Percentiles rank a stretch among this genome's conserved stretches.
Evolutionary conservation across 2,329 filamentous ascomycete species (phyloP).

Genomic region (Byssochlamys sp.): DNA sequence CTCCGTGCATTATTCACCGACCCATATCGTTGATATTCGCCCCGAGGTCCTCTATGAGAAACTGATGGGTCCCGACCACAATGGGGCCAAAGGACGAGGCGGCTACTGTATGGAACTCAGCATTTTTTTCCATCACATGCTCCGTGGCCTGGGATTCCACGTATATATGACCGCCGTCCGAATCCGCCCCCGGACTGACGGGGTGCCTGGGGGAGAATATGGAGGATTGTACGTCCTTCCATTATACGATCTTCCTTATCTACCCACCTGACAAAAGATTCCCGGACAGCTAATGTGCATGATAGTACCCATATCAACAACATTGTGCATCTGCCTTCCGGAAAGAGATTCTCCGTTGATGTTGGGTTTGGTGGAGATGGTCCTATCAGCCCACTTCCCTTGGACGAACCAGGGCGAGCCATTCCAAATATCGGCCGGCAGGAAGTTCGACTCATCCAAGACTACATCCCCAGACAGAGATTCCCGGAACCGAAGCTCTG

Average conservation of each 20-base stretch:
- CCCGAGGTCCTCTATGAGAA: constrained; percentile 43
- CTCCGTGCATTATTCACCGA: constrained; percentile 42
- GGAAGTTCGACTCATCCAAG: constrained; percentile 43
- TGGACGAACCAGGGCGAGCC: constrained; percentile 32
- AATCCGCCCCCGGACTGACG: constrained; percentile 22
- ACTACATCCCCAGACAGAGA: constrained; percentile 38
- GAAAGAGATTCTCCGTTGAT: constrained; percentile 44
- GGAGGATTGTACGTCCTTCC: constrained; percentile 12
- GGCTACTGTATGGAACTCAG: constrained; percentile 55
- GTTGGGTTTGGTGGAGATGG: constrained; percentile 55
- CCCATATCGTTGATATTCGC: constrained; percentile 31
- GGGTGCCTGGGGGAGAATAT: constrained; percentile 19
- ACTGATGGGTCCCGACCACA: constrained; percentile 33
- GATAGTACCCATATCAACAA: constrained; percentile 47
- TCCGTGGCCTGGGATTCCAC: constrained; percentile 44
- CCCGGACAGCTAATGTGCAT: neutral
- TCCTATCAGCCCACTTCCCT: constrained; percentile 46
- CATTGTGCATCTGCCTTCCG: constrained; percentile 43
- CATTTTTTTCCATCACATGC: constrained; percentile 46
- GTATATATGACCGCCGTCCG: constrained; percentile 45
- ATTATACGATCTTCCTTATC: too few species aligned
- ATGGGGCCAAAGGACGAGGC: constrained; percentile 32
- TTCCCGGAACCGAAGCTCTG: constrained; percentile 40
- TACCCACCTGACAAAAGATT: neutral
- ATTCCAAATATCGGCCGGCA: constrained; percentile 46